Evolutionary conservation across 2,329 filamentous ascomycete species (phyloP).

Genomic region (Sphaceloma murrayae): DNA sequence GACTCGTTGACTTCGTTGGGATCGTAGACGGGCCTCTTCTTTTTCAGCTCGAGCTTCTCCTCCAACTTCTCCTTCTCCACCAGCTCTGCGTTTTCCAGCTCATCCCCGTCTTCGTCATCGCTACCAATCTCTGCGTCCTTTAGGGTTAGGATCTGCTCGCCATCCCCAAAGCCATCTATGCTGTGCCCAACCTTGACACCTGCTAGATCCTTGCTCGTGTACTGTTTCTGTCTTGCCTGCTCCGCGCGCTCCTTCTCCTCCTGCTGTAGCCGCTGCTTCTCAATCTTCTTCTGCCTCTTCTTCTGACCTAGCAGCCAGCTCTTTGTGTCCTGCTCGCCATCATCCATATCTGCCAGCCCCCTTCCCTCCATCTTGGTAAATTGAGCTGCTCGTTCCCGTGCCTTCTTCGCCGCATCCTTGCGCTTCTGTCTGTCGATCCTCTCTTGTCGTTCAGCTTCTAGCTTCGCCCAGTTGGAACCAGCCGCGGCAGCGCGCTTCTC

Average conservation of each 20-base stretch:
- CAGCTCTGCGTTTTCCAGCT: constrained; percentile 69
- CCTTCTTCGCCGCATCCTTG: constrained; percentile 75
- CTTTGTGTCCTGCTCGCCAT: constrained; percentile 61
- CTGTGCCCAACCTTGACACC: constrained; percentile 91
- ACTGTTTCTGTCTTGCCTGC: constrained; percentile 59
- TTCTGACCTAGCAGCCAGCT: constrained; percentile 83
- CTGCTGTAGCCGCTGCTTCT: constrained; percentile 57
- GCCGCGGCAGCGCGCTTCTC: constrained; percentile 67
- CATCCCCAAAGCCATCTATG: constrained; percentile 65
- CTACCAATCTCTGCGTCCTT: constrained; percentile 83
- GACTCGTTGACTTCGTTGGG: constrained; percentile 62
- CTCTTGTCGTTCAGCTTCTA: constrained; percentile 58
- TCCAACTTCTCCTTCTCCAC: constrained; percentile 62
- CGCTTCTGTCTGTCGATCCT: constrained; percentile 72
- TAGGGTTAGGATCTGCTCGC: constrained; percentile 86
- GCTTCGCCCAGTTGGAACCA: constrained; percentile 64
- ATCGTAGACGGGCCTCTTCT: constrained; percentile 81
- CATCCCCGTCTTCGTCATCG: constrained; percentile 66
- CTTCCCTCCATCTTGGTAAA: constrained; percentile 68
- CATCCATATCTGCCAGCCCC: constrained; percentile 68
- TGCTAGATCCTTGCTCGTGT: constrained; percentile 75
- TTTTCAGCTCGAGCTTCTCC: constrained; percentile 76
- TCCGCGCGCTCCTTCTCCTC: constrained; percentile 67
- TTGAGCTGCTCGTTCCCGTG: constrained; percentile 72
- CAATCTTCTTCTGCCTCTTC: constrained; percentile 88